These are phyloP conservation scores for Didymella segeticola DNA, from an alignment of 2,329 filamentous ascomycete genomes.

Conservation along the genomic window DNA sequence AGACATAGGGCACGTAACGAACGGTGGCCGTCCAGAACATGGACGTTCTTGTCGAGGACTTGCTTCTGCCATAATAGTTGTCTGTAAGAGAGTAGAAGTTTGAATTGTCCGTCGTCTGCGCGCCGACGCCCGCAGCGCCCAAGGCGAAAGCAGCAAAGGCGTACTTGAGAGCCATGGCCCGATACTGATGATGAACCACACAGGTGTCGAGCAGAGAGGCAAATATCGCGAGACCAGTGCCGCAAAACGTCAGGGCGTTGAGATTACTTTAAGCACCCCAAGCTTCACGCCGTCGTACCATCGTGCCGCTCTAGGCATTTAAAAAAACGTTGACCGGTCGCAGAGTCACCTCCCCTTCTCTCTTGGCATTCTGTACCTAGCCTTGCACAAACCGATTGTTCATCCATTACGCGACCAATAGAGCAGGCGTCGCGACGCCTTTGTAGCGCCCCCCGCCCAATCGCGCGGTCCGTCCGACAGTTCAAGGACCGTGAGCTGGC, in stretches of 20 bases:
- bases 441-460: constrained; percentile 7
- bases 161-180: constrained; percentile 26
- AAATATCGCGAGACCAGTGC: constrained; percentile 19
- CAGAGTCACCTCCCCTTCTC: constrained; percentile 27
- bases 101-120: constrained; percentile 7
- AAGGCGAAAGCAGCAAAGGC: constrained; percentile 22
- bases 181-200: neutral
- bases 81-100: constrained; percentile 9
- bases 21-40: constrained; percentile 37
- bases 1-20: constrained; percentile 25
- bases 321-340: constrained; percentile 32
- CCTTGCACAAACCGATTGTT: constrained; percentile 23
- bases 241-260: constrained; percentile 19
- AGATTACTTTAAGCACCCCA: constrained; percentile 31
- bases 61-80: constrained; percentile 6
- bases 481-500: neutral
- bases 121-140: constrained; percentile 16
- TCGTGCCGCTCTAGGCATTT: constrained; percentile 15
- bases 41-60: constrained; percentile 11
- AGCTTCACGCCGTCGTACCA: constrained; percentile 14
- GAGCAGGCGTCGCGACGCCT: constrained; percentile 11
- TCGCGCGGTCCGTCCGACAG: neutral
- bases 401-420: constrained; percentile 10
- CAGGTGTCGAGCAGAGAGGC: constrained; percentile 17
- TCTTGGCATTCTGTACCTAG: constrained; percentile 25